phyloP scores from a whole-genome alignment of 345 rosid genomes.

The Nephelium lappaceum region DNA sequence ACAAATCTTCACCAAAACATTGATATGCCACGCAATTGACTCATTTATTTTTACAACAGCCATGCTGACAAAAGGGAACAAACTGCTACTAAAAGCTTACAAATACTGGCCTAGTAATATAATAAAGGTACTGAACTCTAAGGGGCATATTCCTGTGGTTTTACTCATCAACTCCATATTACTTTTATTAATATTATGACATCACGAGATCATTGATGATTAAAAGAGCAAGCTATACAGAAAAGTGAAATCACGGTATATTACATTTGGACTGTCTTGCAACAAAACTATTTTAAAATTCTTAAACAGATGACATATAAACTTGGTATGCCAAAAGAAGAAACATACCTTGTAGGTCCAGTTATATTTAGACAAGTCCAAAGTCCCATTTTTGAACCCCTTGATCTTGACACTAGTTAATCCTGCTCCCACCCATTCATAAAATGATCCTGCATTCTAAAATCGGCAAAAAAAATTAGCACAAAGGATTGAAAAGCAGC shows the following conservation, averaged over 20 bases:
- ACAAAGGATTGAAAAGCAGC: neutral
- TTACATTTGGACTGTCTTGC: neutral
- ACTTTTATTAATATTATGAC: neutral
- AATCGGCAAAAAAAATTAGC: constrained; percentile 25
- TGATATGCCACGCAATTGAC: neutral
- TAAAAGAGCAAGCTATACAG: neutral
- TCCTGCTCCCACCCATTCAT: constrained; percentile 85
- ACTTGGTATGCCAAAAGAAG: neutral
- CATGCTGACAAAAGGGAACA: neutral
- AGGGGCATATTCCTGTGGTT: neutral
- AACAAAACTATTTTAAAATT: neutral
- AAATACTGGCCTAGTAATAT: neutral
- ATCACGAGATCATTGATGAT: neutral
- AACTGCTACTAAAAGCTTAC: neutral
- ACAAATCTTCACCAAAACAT: neutral
- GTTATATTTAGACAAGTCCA: constrained; percentile 58
- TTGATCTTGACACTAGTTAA: constrained; percentile 68
- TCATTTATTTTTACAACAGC: neutral
- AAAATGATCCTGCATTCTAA: constrained; percentile 87
- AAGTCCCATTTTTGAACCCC: constrained; percentile 72
- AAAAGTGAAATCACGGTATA: neutral
- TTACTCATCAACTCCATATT: neutral
- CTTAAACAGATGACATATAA: neutral
- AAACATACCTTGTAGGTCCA: constrained; percentile 86
- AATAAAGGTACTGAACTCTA: neutral